Evolutionary conservation across 2,329 filamentous ascomycete species (phyloP).

Genomic region (Penicillium brasilianum): DNA sequence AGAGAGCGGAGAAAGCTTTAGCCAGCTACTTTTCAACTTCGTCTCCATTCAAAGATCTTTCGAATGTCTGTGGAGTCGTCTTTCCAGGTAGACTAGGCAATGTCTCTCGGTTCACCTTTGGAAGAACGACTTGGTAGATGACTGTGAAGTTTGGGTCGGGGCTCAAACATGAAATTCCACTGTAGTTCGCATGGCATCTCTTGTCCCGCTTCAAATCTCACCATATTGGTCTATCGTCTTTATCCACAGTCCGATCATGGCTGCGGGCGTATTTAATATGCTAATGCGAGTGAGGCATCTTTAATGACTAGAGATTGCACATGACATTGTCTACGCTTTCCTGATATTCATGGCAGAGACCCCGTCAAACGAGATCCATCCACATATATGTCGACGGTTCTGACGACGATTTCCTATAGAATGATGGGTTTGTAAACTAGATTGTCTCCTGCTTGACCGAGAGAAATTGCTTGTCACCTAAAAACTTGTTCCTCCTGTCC

Average conservation of each 20-base stretch:
- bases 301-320: background rate
- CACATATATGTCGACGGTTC: background rate
- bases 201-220: too few relatives aligned
- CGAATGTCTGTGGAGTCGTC: too few relatives aligned
- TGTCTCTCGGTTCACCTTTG: too few relatives aligned
- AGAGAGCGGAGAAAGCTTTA: too few relatives aligned
- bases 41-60: too few relatives aligned
- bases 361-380: background rate
- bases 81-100: too few relatives aligned
- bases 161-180: too few relatives aligned
- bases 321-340: background rate
- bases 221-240: too few relatives aligned
- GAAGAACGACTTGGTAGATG: too few relatives aligned
- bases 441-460: background rate
- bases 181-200: too few relatives aligned
- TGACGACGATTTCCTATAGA: background rate
- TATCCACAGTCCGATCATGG: background rate
- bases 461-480: background rate
- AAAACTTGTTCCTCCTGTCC: slow-evolving; percentile 12
- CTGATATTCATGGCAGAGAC: background rate
- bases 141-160: too few relatives aligned
- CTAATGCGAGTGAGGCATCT: background rate
- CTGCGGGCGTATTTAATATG: background rate
- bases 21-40: too few relatives aligned
- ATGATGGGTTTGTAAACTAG: background rate